Base-by-base conservation (phyloP, 1,284 basidiomycete genomes). In the Puccinia novopanici region DNA sequence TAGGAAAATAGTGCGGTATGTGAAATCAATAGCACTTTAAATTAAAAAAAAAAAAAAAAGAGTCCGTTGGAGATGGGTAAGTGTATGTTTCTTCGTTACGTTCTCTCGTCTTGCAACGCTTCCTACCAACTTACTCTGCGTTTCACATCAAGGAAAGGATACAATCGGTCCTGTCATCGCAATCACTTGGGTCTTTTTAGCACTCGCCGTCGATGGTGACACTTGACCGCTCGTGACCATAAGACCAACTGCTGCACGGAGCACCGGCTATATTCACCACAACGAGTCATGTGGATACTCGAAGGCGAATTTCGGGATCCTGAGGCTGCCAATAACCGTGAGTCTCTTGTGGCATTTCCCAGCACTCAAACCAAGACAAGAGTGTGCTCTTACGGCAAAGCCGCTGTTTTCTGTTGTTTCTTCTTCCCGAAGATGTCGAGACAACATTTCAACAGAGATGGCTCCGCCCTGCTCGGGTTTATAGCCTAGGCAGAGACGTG, bases 401-500 rank as follows among this genome's bases (percentile, higher is more conserved):
- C 19, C n/a, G 37, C 22, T 24, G 22, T 40, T 1, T 10, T 13
- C 3, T 9, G 12, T 22, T 45, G 3, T 13, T n/a, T 27, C 12
- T 15, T 2, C 9, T 48, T 24, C 48, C 42, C 4, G 61, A 42
- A 40, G 17, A 22, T 45, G 63, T 9, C 22, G 37, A 45, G 9
- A 2, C 5, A 48, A 27, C 3, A 2, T 22, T 6, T 22, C 63
- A 30, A 67, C 8, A 71, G 50, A 71, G 74, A 42, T 75, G 74
- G 74, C 74, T 75, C 12, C 57, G 59, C 52, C 74, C 74, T 45
- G 19, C 17, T 10, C 57, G 74, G 3, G n/a, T 52, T 65, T 75
- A 75, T 40, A 75, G 59, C 42, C 4, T 75, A 34, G 74, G 74
- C n/a, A 75, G 74, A 65, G 57, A 75, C 9, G 12, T 24, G 10